phyloP scores from a whole-genome alignment of 2,329 filamentous ascomycete genomes.

The Talaromyces verruculosus region DNA sequence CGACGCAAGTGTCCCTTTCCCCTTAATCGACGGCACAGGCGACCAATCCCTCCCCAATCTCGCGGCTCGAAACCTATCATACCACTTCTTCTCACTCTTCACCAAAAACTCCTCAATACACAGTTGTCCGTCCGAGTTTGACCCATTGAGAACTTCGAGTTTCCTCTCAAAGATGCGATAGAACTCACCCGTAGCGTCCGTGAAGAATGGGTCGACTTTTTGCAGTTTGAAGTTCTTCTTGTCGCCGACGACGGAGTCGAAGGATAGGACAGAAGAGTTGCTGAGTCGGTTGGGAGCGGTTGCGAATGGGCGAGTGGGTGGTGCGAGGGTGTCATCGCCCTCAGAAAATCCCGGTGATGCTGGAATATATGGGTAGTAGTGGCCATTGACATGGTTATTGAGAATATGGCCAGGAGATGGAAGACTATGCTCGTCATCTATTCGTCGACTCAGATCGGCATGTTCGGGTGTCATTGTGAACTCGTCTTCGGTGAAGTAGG shows the following conservation, averaged over 20 bases:
- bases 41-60: slow-evolving; percentile 56
- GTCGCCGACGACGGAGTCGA: slow-evolving; percentile 59
- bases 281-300: slow-evolving; percentile 38
- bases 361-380: slow-evolving; percentile 24
- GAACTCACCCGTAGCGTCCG: slow-evolving; percentile 63
- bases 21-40: slow-evolving; percentile 36
- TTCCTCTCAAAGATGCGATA: slow-evolving; percentile 59
- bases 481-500: slow-evolving; percentile 42
- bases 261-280: slow-evolving; percentile 52
- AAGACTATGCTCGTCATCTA: slow-evolving; percentile 24
- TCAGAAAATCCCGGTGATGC: slow-evolving; percentile 32
- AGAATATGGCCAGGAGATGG: slow-evolving; percentile 8
- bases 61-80: slow-evolving; percentile 57
- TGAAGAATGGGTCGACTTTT: slow-evolving; percentile 67
- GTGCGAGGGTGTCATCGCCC: slow-evolving; percentile 35
- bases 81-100: slow-evolving; percentile 68
- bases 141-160: slow-evolving; percentile 56
- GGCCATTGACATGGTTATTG: not conserved
- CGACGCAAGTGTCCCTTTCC: slow-evolving; percentile 35
- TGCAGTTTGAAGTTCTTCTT: slow-evolving; percentile 64
- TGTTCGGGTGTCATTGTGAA: slow-evolving; percentile 39
- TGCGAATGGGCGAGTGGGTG: slow-evolving; percentile 32
- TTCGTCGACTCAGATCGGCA: slow-evolving; percentile 33
- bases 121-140: slow-evolving; percentile 58
- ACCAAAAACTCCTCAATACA: slow-evolving; percentile 66